These are phyloP conservation scores for Zygoascus meyerae DNA, from an alignment of 1,139 yeast species.

Conservation along the genomic window DNA sequence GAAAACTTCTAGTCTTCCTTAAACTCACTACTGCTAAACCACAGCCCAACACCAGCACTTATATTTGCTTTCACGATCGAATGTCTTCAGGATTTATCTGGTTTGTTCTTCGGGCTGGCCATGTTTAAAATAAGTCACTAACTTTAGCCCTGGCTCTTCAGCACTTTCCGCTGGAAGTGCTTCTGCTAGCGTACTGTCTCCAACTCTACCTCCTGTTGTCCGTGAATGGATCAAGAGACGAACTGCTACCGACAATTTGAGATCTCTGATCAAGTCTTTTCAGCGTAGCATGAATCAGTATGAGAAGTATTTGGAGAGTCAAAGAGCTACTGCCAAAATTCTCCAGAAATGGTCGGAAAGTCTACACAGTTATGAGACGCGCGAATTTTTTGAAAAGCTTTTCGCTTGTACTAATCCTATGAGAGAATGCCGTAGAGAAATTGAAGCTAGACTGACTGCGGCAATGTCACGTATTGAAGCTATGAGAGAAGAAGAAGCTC, in stretches of 20 bases:
- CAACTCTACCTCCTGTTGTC: too few species aligned
- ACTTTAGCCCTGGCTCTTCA: too few species aligned
- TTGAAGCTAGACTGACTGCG: conserved; percentile 11
- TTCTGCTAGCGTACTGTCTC: too few species aligned
- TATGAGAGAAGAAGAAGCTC: conserved; percentile 18
- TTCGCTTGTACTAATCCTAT: conserved; percentile 8
- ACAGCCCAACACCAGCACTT: too few species aligned
- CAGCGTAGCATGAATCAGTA: conserved; percentile 15
- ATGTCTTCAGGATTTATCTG: too few species aligned
- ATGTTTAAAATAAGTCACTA: too few species aligned
- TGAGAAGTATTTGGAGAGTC: conserved; percentile 15
- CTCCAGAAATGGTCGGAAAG: conserved; percentile 16
- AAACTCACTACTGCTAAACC: too few species aligned
- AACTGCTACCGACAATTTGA: conserved; percentile 8
- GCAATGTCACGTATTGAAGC: conserved; percentile 15
- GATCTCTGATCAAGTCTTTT: conserved; percentile 15
- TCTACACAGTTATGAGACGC: conserved; percentile 13
- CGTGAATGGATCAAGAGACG: conserved; percentile 4
- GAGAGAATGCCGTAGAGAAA: conserved; percentile 13
- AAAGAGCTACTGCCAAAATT: conserved; percentile 13
- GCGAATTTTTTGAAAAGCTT: conserved; percentile 13
- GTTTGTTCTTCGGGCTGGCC: too few species aligned
- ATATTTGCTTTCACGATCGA: too few species aligned
- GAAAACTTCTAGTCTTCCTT: too few species aligned
- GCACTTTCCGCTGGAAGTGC: too few species aligned